Evolutionary conservation across 23 red algal genomes (phyloP).

Genomic region (Pyropia yezoensis): DNA sequence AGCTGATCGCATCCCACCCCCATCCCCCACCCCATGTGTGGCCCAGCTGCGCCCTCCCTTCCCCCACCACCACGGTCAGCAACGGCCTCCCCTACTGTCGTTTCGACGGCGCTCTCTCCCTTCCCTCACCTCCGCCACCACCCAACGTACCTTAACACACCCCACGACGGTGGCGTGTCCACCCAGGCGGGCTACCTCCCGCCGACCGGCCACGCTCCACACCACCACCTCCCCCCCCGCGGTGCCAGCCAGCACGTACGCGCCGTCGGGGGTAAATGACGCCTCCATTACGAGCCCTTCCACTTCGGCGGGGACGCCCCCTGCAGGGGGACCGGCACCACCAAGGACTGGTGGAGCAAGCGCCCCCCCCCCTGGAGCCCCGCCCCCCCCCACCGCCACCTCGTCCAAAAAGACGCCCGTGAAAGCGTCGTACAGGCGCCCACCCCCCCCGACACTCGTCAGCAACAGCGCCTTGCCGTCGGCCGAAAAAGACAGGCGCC

Average conservation of each 20-base stretch:
- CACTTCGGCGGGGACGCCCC: conserved; percentile 20
- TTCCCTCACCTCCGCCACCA: no score
- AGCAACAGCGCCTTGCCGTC: conserved; percentile 82
- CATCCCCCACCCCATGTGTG: no score
- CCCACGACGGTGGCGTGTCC: conserved; percentile 15
- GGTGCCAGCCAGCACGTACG: conserved; percentile 67
- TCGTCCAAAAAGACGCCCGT: conserved; percentile 32
- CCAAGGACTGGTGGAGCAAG: no score
- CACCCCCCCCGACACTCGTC: conserved; percentile 44
- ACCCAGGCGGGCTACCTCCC: conserved; percentile 9
- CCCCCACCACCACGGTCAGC: no score
- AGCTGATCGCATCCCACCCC: no score
- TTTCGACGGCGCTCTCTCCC: no score
- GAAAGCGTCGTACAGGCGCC: conserved; percentile 78
- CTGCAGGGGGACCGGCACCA: no score
- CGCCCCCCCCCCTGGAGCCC: no score
- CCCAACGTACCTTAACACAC: neutral
- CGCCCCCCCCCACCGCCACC: conserved; percentile 15
- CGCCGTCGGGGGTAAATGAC: conserved; percentile 75
- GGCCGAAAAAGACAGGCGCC: conserved; percentile 68
- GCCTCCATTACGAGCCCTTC: conserved; percentile 53
- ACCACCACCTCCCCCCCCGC: conserved; percentile 64
- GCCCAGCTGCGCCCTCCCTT: neutral
- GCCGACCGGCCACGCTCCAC: conserved; percentile 45
- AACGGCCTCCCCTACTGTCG: conserved; percentile 3